Base-by-base conservation (phyloP, 73 alveolate species). In the Stentor coeruleus region DNA sequence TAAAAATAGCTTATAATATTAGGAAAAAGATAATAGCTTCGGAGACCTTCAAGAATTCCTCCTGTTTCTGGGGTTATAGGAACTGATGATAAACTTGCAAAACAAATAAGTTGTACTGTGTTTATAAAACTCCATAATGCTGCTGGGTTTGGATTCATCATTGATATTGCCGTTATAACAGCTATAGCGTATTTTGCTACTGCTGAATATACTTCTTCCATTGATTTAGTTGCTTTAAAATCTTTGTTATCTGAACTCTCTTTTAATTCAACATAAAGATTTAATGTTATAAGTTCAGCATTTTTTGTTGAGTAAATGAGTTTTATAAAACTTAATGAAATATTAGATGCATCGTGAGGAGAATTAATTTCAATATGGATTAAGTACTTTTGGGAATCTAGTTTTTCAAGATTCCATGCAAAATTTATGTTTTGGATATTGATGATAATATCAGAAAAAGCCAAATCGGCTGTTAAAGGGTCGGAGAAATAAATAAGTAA, bases 121-220 rank as follows among this genome's bases (percentile, higher is more conserved):
- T 66, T 66, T 2, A 66, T 20, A 20, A 66, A 1, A 66, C 40
- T 66, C 37, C 79, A 66, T 66, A 66, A 2, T 1, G 79, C 36
- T 66, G 79, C n/a, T 28, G 79, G 79, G 37, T 66, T 66, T 66
- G 79, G 79, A 2, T 66, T 66, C 2, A 66, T 20, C 79, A 66
- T 66, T 66, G 79, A 20, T 26, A 66, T 11, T 28, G 79, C 79
- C 66, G 20, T 20, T 20, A 49, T 49, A 49, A 20, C 66, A 11
- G 66, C 66, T 11, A 20, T 49, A 6, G 20, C 66, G 20, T 49
- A 49, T 11, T 11, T 49, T 49, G 66, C 20, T 49, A 49, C 66
- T 11, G 20, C 6, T 11, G 66, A 49, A 49, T 49, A 49, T 11
- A 49, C 66, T 11, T 6, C 6, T 49, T 11, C 20, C 6, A 49